Evolutionary conservation across 805 yeast species (phyloP), one percentile per base, ranked within the genome.

Genomic region (Kuraishia piskuri): DNA sequence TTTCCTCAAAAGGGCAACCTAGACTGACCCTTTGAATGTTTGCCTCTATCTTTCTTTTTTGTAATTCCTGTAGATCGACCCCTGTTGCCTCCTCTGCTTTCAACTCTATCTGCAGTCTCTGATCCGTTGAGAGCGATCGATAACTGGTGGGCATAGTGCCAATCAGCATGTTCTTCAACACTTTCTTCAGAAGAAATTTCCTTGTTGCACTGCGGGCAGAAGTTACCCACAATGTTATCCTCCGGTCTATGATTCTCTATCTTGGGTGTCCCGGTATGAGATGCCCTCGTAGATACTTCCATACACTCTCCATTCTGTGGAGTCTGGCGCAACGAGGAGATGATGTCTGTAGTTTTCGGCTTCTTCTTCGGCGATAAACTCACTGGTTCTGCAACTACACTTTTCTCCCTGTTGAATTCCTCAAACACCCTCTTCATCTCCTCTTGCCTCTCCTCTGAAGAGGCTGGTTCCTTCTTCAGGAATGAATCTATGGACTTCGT

Each of bases 401-500:
- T 31, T n/a, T 31, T 31, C 17, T 25, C 14, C 20, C 50, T 49
- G 36, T 22, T 22, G 23, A 53, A 37, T 22, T 50, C 52, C 1
- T 50, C 40, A 50, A 52, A 52, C 53, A 51, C 44, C 19, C 37
- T 31, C 19, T 25, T 22, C 12, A 54, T 54, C 21, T 50, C 45
- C 10, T 56, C 56, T 14, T 46, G 17, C 4, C 14, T 14, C 26
- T 23, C 25, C 37, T 37, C 46, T 25, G n/a, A 22, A 2, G 50
- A 20, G 19, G 46, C n/a, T 23, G 25, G 21, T 50, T 37, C 57
- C 9, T 26, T 45, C 21, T 55, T 50, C 24, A 60, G 54, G 48
- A 65, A 58, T 17, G 63, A 62, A 53, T 67, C 72, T 2, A 68
- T 56, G 0, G 65, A 57, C 21, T 59, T 55, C 17, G 49, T 52